Evolutionary conservation across 108 stramenopile genomes (phyloP).

Genomic region (Halocafeteria seosinensis): DNA sequence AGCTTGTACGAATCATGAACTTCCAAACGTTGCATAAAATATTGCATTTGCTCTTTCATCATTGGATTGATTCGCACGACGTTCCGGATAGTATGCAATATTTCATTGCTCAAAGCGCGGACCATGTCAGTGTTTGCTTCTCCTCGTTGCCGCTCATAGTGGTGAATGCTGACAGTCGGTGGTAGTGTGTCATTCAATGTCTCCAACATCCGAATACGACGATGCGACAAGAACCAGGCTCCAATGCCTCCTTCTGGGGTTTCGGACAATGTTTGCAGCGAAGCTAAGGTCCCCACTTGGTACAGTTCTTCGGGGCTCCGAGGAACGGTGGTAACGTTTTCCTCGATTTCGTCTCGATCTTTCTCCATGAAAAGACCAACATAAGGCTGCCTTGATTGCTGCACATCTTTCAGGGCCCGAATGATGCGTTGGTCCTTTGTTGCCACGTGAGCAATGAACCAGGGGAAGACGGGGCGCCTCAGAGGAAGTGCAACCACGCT

Average conservation of each 20-base stretch:
- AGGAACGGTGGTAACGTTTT: neutral
- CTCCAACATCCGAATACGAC: conserved; percentile 7
- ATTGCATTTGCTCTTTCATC: conserved; percentile 70
- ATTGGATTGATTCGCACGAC: conserved; percentile 73
- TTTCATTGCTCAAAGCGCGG: conserved; percentile 77
- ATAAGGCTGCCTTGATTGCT: conserved; percentile 12
- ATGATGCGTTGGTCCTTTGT: conserved; percentile 25
- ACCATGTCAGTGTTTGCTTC: conserved; percentile 42
- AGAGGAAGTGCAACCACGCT: conserved; percentile 31
- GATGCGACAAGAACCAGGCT: conserved; percentile 9
- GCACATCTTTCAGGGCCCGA: conserved; percentile 20
- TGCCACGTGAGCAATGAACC: conserved; percentile 21
- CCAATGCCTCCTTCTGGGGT: conserved; percentile 4
- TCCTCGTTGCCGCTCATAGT: neutral
- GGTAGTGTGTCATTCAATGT: conserved; percentile 2
- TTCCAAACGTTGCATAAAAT: conserved; percentile 62
- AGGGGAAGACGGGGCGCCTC: conserved; percentile 32
- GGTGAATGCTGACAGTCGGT: conserved; percentile 9
- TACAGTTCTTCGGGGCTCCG: conserved; percentile 21
- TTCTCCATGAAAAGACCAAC: conserved; percentile 33
- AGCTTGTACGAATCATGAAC: conserved; percentile 76
- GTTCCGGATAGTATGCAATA: conserved; percentile 71
- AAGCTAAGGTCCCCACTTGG: conserved; percentile 24
- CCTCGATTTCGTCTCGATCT: neutral
- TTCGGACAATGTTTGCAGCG: conserved; percentile 1